Evolutionary conservation across 164 flowering plant species (phyloP).

Genomic region (Magnolia changhungtana): DNA sequence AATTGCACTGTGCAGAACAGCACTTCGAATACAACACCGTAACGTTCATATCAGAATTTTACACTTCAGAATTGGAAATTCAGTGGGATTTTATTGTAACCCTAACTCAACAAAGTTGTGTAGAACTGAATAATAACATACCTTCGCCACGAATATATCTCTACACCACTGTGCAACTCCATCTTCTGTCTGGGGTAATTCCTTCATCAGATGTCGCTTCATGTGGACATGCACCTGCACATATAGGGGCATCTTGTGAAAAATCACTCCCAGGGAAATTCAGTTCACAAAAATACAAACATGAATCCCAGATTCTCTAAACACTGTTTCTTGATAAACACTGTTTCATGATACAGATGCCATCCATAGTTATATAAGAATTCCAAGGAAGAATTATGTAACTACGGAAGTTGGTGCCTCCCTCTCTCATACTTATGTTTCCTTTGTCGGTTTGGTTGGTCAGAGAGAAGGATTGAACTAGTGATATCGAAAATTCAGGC

Average conservation of each 20-base stretch:
- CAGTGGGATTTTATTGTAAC: background rate
- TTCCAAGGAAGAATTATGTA: no score
- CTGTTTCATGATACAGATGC: no score
- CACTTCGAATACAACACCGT: background rate
- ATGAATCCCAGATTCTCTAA: background rate
- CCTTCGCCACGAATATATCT: slow-evolving; percentile 81
- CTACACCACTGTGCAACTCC: slow-evolving; percentile 87
- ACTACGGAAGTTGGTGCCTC: no score
- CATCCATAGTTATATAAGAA: no score
- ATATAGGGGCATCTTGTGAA: background rate
- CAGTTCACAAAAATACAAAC: background rate
- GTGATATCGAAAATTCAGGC: no score
- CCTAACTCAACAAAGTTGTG: background rate
- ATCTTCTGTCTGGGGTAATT: slow-evolving; percentile 67
- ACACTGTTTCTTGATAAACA: no score
- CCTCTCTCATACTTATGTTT: no score
- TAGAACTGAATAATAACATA: slow-evolving; percentile 16
- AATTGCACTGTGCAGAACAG: background rate
- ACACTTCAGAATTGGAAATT: no score
- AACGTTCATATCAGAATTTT: no score
- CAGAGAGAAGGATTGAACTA: no score
- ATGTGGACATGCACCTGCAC: slow-evolving; percentile 77
- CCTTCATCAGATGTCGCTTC: slow-evolving; percentile 61
- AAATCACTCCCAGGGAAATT: background rate
- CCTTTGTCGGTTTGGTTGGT: no score